These are phyloP conservation scores for Cladorrhinum sp. DNA, from an alignment of 2,329 filamentous ascomycete species.

Conservation along the genomic window DNA sequence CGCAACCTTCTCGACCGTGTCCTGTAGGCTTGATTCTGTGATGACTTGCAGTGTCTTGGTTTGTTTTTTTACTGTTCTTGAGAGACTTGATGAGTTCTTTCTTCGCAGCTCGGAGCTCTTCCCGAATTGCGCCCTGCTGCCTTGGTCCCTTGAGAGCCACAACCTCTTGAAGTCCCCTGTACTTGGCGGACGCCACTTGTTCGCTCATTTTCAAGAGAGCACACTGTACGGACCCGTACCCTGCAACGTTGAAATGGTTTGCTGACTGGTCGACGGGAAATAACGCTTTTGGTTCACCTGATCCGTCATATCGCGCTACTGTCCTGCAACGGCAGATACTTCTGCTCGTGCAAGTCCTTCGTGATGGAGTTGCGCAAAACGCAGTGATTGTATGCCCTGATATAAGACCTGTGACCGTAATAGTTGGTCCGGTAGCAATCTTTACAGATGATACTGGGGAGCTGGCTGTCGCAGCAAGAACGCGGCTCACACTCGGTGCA, in stretches of 20 bases:
- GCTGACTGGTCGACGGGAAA: not conserved
- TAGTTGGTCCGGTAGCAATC: slow-evolving; percentile 2
- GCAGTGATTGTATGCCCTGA: slow-evolving; percentile 11
- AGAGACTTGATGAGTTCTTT: not conserved
- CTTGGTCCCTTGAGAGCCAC: not conserved
- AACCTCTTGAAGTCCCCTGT: not conserved
- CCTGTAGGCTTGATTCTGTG: not conserved
- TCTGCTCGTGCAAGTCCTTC: not conserved
- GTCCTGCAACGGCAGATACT: not conserved
- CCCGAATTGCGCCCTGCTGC: not conserved
- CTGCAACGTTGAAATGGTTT: not conserved
- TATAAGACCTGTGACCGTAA: slow-evolving; percentile 3
- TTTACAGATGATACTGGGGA: not conserved
- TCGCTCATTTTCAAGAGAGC: slow-evolving; percentile 10
- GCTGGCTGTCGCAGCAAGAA: too few species aligned
- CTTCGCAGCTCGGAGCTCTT: not conserved
- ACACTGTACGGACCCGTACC: not conserved
- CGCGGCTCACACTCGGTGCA: too few species aligned
- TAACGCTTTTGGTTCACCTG: not conserved
- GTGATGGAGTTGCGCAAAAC: not conserved
- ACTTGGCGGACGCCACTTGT: slow-evolving; percentile 10
- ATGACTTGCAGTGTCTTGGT: not conserved
- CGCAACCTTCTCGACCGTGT: not conserved
- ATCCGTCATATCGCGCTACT: not conserved
- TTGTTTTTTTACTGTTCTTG: not conserved